Conservation (phyloP, 1,284 basidiomycete species). For the Pholiota adiposa region DNA sequence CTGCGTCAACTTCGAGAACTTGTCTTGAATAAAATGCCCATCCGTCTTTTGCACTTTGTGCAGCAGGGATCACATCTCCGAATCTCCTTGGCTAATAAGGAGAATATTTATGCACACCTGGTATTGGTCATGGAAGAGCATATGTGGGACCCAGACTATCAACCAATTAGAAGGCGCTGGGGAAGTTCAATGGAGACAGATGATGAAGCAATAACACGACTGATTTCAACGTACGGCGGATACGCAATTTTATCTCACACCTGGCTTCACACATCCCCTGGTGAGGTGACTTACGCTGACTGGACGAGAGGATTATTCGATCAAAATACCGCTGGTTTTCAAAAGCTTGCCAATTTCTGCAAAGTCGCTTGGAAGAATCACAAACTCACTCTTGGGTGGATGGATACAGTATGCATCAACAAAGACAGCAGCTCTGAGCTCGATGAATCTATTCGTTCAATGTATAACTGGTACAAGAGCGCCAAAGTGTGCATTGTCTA, state of each 20-base stretch:
- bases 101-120: neutral
- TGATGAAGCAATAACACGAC: neutral
- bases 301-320: neutral
- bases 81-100: neutral
- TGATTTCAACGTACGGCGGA: neutral
- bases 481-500: neutral
- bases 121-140: neutral
- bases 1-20: neutral
- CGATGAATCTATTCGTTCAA: neutral
- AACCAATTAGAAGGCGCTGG: too few relatives aligned
- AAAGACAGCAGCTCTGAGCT: neutral
- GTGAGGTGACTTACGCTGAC: neutral
- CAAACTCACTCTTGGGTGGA: neutral
- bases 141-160: too few relatives aligned
- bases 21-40: neutral
- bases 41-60: neutral
- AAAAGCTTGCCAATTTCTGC: neutral
- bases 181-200: neutral
- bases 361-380: neutral
- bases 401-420: neutral
- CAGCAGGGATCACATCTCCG: neutral
- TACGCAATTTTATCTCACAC: neutral
- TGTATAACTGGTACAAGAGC: neutral
- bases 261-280: neutral
- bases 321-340: neutral